Evolutionary conservation across 495 filamentous ascomycete genomes (phyloP), one percentile per base, ranked within the genome.

Genomic region (Penicillium paxilli): DNA sequence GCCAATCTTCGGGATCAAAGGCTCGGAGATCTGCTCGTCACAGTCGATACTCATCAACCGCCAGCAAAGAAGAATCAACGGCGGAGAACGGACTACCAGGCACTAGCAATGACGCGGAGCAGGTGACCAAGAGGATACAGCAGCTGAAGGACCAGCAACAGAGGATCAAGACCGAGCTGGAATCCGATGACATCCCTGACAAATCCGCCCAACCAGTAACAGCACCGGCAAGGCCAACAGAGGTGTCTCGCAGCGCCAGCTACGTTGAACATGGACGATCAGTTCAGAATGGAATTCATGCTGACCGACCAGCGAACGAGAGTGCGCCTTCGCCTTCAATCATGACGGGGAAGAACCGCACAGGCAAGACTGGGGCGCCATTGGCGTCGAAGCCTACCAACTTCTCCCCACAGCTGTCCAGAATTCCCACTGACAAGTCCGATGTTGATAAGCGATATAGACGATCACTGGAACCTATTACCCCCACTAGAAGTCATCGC

Each of bases 321-420:
- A 87, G 84, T 49, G 87, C 88, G 1, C 87, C 87, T 8, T 85
- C 85, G 3, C 88, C 88, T 4, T 80, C 83, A 1, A 77, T 90
- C 19, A 79, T 83, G 45, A 78, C 75, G 10, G 69, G 75, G 7
- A 74, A 70, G 52, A 70, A 55, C 77, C 86, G 72, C 69, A 77
- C 52, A 67, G 77, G 49, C 66, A 64, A 77, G 42, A 67, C 63
- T 67, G 80, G 66, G 54, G 72, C 54, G 7, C 65, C 59, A 33
- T 62, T 60, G 76, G 50, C 80, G 74, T 71, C 79, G 67, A 59
- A 56, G 78, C 74, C 26, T 57, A 71, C 28, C 59, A 77, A 52
- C 55, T 71, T 53, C 70, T 71, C 59, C 67, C 76, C 30, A 60
- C 76, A 61, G 72, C 60, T 47, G 57, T 67, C 49, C 63, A 76